Conservation (phyloP, 768 basidiomycete species). For the Hygrocybe punicea region DNA sequence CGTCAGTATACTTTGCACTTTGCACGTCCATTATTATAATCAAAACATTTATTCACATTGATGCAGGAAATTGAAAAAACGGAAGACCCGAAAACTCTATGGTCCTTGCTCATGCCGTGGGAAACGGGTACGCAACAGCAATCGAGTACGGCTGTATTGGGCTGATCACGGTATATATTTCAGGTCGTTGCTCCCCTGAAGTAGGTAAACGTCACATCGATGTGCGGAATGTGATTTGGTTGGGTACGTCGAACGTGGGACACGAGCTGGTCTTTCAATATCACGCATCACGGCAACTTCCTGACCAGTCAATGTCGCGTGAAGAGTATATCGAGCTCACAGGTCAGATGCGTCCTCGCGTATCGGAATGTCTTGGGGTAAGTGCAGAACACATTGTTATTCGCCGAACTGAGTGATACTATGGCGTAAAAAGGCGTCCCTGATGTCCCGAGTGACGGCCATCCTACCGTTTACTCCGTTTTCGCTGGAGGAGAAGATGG, state of each 20-base stretch:
- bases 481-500: slow-evolving; percentile 66
- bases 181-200: slow-evolving; percentile 71
- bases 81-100: slow-evolving; percentile 65
- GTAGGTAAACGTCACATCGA: slow-evolving; percentile 73
- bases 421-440: slow-evolving; percentile 61
- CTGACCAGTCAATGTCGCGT: slow-evolving; percentile 55
- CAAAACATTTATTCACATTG: slow-evolving; percentile 13
- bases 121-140: slow-evolving; percentile 53
- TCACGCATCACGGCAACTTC: slow-evolving; percentile 34
- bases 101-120: slow-evolving; percentile 83
- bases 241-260: slow-evolving; percentile 81
- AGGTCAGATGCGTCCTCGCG: slow-evolving; percentile 56
- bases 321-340: slow-evolving; percentile 74
- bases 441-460: slow-evolving; percentile 76
- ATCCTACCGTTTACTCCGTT: slow-evolving; percentile 83
- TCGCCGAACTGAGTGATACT: background rate
- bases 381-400: slow-evolving; percentile 24
- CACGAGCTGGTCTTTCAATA: slow-evolving; percentile 73
- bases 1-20: slow-evolving; percentile 43
- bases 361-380: slow-evolving; percentile 75
- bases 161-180: slow-evolving; percentile 7
- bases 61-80: slow-evolving; percentile 82
- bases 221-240: slow-evolving; percentile 77
- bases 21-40: slow-evolving; percentile 9
- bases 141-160: background rate